Evolutionary conservation across 257 asterid genomes (phyloP).

Genomic region (Gentiana straminea): DNA sequence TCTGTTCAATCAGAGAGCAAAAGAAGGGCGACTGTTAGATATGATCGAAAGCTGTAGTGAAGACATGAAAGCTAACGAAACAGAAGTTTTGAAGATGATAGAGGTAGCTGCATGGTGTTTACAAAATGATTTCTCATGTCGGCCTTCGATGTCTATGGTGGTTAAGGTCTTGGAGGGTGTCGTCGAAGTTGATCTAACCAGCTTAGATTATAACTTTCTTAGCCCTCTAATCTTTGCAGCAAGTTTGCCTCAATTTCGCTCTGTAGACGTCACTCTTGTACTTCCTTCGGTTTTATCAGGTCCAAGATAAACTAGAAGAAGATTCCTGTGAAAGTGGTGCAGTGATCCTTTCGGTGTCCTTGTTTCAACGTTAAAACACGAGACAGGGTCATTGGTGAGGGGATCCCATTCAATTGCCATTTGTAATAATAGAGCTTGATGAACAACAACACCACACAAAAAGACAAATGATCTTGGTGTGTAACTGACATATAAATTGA

Average conservation of each 20-base stretch:
- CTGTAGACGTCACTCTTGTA: neutral
- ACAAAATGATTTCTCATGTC: conserved; percentile 10
- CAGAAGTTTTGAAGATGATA: conserved; percentile 12
- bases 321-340: too few relatives aligned
- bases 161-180: conserved; percentile 19
- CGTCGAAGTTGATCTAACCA: neutral
- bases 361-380: too few relatives aligned
- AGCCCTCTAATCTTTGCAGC: neutral
- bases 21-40: conserved; percentile 1
- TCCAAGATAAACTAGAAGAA: neutral
- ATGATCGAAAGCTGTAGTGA: neutral
- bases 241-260: neutral
- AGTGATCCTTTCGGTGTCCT: too few relatives aligned
- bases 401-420: too few relatives aligned
- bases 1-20: neutral
- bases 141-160: conserved; percentile 22
- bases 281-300: conserved; percentile 6
- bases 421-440: too few relatives aligned
- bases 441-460: too few relatives aligned
- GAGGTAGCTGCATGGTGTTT: conserved; percentile 21
- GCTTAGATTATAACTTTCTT: neutral
- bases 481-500: too few relatives aligned
- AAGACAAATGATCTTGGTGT: too few relatives aligned
- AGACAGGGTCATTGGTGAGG: too few relatives aligned
- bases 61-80: conserved; percentile 11